Conservation (phyloP, 2,329 filamentous ascomycete genomes). For the Paracorniculantispora psalliotae region DNA sequence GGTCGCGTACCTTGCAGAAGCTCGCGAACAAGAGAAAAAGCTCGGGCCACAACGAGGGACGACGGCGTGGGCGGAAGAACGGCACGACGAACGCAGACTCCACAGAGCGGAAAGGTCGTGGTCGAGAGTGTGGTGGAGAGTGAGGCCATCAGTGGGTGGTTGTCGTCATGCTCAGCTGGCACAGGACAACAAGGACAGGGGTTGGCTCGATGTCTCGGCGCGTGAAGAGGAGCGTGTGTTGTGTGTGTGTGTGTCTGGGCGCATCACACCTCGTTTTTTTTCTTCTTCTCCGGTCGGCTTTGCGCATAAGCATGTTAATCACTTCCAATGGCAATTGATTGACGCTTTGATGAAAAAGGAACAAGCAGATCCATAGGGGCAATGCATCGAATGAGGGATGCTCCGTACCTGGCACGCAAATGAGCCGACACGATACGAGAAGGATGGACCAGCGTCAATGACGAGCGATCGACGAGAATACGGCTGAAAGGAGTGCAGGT, state of each 20-base stretch:
- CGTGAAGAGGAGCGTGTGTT: background rate
- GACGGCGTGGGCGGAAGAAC: background rate
- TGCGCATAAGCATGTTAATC: background rate
- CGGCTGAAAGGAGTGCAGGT: background rate
- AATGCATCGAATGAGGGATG: background rate
- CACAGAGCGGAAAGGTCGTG: background rate
- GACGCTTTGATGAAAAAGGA: background rate
- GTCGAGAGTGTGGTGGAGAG: background rate
- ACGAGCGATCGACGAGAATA: background rate
- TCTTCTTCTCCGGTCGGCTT: no score
- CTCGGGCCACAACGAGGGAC: background rate
- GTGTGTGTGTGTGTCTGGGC: background rate
- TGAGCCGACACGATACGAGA: background rate
- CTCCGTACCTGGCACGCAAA: background rate
- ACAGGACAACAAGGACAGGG: background rate
- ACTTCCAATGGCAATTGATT: background rate
- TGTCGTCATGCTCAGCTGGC: constrained; percentile 10
- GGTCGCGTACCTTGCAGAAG: background rate
- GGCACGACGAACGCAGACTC: background rate
- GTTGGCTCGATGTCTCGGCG: background rate
- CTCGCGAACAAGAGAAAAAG: background rate
- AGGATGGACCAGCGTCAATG: background rate
- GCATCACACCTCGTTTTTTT: background rate
- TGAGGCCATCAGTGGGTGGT: background rate
- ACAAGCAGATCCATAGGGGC: background rate